phyloP scores from a whole-genome alignment of 2,329 filamentous ascomycete genomes.

The Cordyceps farinosa region DNA sequence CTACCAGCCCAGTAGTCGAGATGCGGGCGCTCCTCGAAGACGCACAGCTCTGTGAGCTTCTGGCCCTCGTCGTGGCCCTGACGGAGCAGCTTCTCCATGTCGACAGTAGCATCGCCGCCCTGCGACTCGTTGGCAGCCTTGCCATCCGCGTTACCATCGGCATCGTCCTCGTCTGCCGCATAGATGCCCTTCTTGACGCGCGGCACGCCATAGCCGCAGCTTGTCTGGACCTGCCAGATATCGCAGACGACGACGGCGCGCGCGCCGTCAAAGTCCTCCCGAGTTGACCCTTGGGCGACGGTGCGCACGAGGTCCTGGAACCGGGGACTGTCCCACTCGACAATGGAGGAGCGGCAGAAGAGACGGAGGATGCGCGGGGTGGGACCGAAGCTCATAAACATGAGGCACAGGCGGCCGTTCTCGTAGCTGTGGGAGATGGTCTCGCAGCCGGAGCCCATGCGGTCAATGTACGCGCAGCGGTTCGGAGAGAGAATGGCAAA shows the following conservation, averaged over 20 bases:
- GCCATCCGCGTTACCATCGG: slow-evolving; percentile 16
- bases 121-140: slow-evolving; percentile 2
- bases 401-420: slow-evolving; percentile 69
- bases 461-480: slow-evolving; percentile 66
- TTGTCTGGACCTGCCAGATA: slow-evolving; percentile 63
- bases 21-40: slow-evolving; percentile 54
- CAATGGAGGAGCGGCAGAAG: slow-evolving; percentile 56
- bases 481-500: slow-evolving; percentile 58
- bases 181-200: slow-evolving; percentile 43
- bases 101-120: slow-evolving; percentile 4
- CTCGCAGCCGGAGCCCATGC: slow-evolving; percentile 71
- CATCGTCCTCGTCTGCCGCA: slow-evolving; percentile 23
- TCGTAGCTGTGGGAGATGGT: slow-evolving; percentile 74
- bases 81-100: slow-evolving; percentile 26
- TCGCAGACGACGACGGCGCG: slow-evolving; percentile 59
- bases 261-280: slow-evolving; percentile 43
- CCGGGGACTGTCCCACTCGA: slow-evolving; percentile 55
- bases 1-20: slow-evolving; percentile 50
- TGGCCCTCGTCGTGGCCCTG: slow-evolving; percentile 23
- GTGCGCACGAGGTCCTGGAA: slow-evolving; percentile 48
- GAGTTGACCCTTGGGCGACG: slow-evolving; percentile 32
- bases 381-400: slow-evolving; percentile 65
- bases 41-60: slow-evolving; percentile 34
- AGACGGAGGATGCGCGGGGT: slow-evolving; percentile 60
- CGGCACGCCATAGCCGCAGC: slow-evolving; percentile 64